phyloP scores from a whole-genome alignment of 139 green algal genomes.

The Picochlorum sp. region DNA sequence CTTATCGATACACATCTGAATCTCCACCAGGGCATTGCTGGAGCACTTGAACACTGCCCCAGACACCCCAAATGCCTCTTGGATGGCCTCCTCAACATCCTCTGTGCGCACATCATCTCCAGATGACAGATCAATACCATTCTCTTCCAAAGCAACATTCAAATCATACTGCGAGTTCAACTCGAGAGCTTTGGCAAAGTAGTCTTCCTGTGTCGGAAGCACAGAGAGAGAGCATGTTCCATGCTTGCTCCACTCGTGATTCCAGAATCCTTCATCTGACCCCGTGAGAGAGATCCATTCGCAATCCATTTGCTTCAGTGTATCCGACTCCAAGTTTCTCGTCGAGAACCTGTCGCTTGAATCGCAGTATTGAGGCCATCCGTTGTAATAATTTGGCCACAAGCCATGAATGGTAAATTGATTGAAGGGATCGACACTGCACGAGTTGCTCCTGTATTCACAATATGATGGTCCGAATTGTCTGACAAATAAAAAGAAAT shows the following conservation, averaged over 20 bases:
- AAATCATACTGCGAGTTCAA: constrained; percentile 38
- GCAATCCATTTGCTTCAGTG: constrained; percentile 12
- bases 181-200: constrained; percentile 40
- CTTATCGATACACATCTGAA: constrained; percentile 1
- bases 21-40: neutral
- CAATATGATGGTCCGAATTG: no score
- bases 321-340: neutral
- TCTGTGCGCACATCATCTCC: neutral
- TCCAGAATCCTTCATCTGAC: constrained; percentile 37
- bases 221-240: constrained; percentile 45
- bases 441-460: neutral
- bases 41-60: neutral
- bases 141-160: neutral
- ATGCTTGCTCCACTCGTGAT: constrained; percentile 54
- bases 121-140: neutral
- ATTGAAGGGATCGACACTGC: constrained; percentile 3
- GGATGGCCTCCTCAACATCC: neutral
- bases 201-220: constrained; percentile 35
- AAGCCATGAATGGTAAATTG: constrained; percentile 67
- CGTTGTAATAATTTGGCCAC: constrained; percentile 59
- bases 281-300: constrained; percentile 14
- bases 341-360: neutral
- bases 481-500: no score
- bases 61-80: neutral
- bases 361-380: constrained; percentile 54